Conservation (phyloP, 768 basidiomycete genomes). For the Amanita jacksonii region DNA sequence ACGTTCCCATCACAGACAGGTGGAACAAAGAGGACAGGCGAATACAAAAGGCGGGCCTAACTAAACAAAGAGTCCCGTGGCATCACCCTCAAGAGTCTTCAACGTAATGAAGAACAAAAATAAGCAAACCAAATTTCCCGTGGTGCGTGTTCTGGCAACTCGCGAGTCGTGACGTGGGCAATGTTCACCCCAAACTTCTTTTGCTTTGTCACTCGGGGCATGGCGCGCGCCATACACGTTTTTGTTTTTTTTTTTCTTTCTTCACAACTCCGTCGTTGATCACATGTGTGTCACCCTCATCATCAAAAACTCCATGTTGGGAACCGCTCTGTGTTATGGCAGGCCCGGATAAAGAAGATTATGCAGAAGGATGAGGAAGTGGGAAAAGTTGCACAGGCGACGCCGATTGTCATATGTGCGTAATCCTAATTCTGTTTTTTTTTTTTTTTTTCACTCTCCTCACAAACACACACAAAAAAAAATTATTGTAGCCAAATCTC, state of each 20-base stretch:
- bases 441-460: not conserved
- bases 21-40: too few species aligned
- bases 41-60: not conserved
- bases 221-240: not conserved
- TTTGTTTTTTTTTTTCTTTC: too few species aligned
- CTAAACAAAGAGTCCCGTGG: not conserved
- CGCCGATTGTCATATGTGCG: slow-evolving; percentile 94
- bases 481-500: slow-evolving; percentile 67
- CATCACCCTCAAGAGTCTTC: not conserved
- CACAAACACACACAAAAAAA: not conserved
- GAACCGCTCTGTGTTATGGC: not conserved
- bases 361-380: slow-evolving; percentile 99
- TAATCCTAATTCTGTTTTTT: slow-evolving; percentile 10
- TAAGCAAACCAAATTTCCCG: slow-evolving; percentile 86
- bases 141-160: slow-evolving; percentile 40
- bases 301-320: too few species aligned
- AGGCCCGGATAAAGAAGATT: slow-evolving; percentile 98
- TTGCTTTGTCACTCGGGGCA: not conserved
- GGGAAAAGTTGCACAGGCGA: slow-evolving; percentile 94
- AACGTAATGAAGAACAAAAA: slow-evolving; percentile 76
- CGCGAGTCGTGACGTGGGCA: not conserved
- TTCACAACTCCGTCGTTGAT: too few species aligned
- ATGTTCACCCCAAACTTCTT: slow-evolving; percentile 4
- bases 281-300: too few species aligned
- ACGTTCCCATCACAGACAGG: too few species aligned